Evolutionary conservation across 345 rosid species (phyloP).

Genomic region (Syzygium grande): DNA sequence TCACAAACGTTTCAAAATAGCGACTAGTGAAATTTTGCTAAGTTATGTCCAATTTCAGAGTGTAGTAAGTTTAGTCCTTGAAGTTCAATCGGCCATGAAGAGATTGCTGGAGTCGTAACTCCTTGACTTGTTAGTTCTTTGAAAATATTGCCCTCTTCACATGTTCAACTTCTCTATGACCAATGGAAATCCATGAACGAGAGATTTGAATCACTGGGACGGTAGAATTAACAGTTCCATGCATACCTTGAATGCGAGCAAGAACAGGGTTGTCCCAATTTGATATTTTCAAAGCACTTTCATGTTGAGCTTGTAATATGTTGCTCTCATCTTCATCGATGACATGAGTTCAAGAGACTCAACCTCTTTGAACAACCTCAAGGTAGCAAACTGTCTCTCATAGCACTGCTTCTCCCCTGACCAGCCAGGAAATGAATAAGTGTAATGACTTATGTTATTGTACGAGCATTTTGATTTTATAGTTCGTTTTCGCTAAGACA

Average conservation of each 20-base stretch:
- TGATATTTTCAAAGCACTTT: background rate
- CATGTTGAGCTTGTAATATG: slow-evolving; percentile 7
- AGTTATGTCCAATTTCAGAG: background rate
- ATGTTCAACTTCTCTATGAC: background rate
- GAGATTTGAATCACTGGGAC: background rate
- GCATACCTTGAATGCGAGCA: background rate
- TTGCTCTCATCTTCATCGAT: slow-evolving; percentile 2
- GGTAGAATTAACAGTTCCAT: background rate
- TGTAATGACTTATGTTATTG: background rate
- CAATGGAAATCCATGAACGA: background rate
- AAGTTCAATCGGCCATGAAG: background rate
- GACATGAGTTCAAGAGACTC: slow-evolving; percentile 2
- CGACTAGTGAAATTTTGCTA: background rate
- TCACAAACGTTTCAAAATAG: background rate
- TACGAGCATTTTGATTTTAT: background rate
- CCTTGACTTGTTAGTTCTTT: background rate
- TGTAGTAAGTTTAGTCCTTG: background rate
- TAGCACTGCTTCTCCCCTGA: slow-evolving; percentile 6
- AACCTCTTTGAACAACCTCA: slow-evolving; percentile 21
- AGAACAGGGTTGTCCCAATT: background rate
- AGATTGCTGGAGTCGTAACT: background rate
- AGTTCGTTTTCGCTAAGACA: background rate
- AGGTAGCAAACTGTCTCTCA: background rate
- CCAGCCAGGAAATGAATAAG: background rate
- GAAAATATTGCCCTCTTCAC: background rate